Evolutionary conservation across 768 basidiomycete species (phyloP).

Genomic region (Boletus pseudopeckii): DNA sequence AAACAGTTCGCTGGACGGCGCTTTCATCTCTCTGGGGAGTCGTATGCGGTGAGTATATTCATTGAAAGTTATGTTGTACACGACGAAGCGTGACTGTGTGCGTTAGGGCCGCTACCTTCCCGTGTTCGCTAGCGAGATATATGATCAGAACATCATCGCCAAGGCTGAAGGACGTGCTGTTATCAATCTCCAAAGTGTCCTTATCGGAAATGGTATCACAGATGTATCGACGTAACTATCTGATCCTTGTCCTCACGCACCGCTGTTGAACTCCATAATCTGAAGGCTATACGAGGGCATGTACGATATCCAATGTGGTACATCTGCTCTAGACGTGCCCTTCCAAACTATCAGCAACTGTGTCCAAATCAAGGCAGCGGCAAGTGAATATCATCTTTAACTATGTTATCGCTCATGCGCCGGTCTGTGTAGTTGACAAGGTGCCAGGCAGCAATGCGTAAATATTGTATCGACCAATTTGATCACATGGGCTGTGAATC

Average conservation of each 20-base stretch:
- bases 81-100: background rate
- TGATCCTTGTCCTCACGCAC: background rate
- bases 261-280: background rate
- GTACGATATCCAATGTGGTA: slow-evolving; percentile 50
- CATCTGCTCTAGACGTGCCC: slow-evolving; percentile 48
- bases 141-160: slow-evolving; percentile 64
- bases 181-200: slow-evolving; percentile 66
- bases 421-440: slow-evolving; percentile 52
- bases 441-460: slow-evolving; percentile 56
- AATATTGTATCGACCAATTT: slow-evolving; percentile 58
- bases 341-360: slow-evolving; percentile 42
- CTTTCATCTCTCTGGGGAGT: slow-evolving; percentile 72
- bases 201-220: slow-evolving; percentile 73
- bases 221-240: slow-evolving; percentile 46
- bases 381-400: slow-evolving; percentile 27
- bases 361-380: slow-evolving; percentile 53
- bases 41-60: slow-evolving; percentile 55
- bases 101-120: slow-evolving; percentile 68
- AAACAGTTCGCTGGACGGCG: slow-evolving; percentile 63
- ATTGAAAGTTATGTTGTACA: background rate
- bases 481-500: slow-evolving; percentile 68
- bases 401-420: background rate
- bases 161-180: slow-evolving; percentile 45
- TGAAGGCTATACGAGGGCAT: slow-evolving; percentile 39
- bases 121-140: slow-evolving; percentile 71